Evolutionary conservation across 2,329 filamentous ascomycete species (phyloP).

Genomic region (Paracoccidioides lutzii): DNA sequence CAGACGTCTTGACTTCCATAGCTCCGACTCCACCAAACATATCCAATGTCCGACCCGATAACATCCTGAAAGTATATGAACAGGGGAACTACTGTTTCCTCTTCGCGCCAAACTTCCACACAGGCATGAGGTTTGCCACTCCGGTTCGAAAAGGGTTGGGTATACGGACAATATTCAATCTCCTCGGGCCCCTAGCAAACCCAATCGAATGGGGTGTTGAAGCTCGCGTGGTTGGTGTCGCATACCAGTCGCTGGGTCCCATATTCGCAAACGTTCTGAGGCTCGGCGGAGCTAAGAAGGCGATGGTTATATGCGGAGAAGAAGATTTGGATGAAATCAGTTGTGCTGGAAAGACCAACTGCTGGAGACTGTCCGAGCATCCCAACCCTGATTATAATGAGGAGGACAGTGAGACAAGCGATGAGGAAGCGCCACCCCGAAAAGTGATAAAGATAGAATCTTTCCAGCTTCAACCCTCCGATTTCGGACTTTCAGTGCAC

Average conservation of each 20-base stretch:
- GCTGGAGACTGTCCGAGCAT: slow-evolving; percentile 62
- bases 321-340: slow-evolving; percentile 94
- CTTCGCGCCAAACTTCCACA: slow-evolving; percentile 92
- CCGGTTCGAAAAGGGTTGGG: slow-evolving; percentile 77
- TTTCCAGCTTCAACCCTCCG: slow-evolving; percentile 66
- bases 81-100: slow-evolving; percentile 86
- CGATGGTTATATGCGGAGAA: slow-evolving; percentile 79
- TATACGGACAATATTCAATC: slow-evolving; percentile 94
- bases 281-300: slow-evolving; percentile 65
- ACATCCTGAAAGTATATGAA: slow-evolving; percentile 60
- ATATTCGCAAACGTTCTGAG: slow-evolving; percentile 78
- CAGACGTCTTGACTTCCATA: slow-evolving; percentile 74
- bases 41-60: slow-evolving; percentile 56
- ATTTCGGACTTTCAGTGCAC: slow-evolving; percentile 72
- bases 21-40: slow-evolving; percentile 60
- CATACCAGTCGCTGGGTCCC: slow-evolving; percentile 70
- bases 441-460: slow-evolving; percentile 51
- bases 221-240: slow-evolving; percentile 85
- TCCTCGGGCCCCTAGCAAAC: slow-evolving; percentile 84
- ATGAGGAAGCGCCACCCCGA: slow-evolving; percentile 27
- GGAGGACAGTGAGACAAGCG: slow-evolving; percentile 25
- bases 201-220: slow-evolving; percentile 76
- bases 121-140: slow-evolving; percentile 81
- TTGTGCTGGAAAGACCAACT: slow-evolving; percentile 75
- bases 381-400: slow-evolving; percentile 37